Evolutionary conservation across 179 eudicot genomes (phyloP).

Genomic region (Actinidia chinensis): DNA sequence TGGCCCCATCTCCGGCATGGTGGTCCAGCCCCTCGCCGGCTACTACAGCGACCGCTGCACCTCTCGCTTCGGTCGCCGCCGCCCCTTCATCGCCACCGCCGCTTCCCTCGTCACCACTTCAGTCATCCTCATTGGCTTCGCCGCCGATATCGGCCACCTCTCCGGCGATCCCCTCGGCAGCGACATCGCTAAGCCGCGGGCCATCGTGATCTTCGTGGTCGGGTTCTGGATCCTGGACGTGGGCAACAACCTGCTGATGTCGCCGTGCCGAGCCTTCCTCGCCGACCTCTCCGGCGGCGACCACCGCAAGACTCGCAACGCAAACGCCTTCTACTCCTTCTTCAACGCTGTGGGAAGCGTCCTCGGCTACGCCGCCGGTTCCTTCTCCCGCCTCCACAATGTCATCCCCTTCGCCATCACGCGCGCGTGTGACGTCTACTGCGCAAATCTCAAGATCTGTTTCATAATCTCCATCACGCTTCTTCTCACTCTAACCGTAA

Average conservation of each 20-base stretch:
- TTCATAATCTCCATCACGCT: slow-evolving; percentile 61
- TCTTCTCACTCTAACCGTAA: slow-evolving; percentile 30
- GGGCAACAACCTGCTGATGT: slow-evolving; percentile 69
- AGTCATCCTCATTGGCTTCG: slow-evolving; percentile 57
- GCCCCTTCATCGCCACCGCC: slow-evolving; percentile 38
- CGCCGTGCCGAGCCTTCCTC: slow-evolving; percentile 71
- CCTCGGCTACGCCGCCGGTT: slow-evolving; percentile 69
- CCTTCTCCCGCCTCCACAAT: slow-evolving; percentile 39
- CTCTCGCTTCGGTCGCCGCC: slow-evolving; percentile 36
- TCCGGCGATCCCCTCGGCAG: slow-evolving; percentile 43
- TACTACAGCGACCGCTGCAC: slow-evolving; percentile 39
- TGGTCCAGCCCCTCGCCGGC: slow-evolving; percentile 42
- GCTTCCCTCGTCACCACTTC: slow-evolving; percentile 44
- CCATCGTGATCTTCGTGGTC: slow-evolving; percentile 62
- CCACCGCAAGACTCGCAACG: slow-evolving; percentile 39
- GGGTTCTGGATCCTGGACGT: slow-evolving; percentile 83
- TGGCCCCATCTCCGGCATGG: slow-evolving; percentile 43
- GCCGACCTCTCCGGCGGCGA: slow-evolving; percentile 48
- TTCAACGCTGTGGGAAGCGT: slow-evolving; percentile 76
- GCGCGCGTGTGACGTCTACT: slow-evolving; percentile 57
- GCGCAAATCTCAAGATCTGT: slow-evolving; percentile 70
- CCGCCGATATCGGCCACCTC: slow-evolving; percentile 63
- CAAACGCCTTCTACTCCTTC: slow-evolving; percentile 56
- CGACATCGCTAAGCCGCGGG: slow-evolving; percentile 43
- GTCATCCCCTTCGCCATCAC: slow-evolving; percentile 54